Evolutionary conservation across 2,329 filamentous ascomycete species (phyloP), one percentile per base, ranked within the genome.

Genomic region (Fusarium ramigenum): DNA sequence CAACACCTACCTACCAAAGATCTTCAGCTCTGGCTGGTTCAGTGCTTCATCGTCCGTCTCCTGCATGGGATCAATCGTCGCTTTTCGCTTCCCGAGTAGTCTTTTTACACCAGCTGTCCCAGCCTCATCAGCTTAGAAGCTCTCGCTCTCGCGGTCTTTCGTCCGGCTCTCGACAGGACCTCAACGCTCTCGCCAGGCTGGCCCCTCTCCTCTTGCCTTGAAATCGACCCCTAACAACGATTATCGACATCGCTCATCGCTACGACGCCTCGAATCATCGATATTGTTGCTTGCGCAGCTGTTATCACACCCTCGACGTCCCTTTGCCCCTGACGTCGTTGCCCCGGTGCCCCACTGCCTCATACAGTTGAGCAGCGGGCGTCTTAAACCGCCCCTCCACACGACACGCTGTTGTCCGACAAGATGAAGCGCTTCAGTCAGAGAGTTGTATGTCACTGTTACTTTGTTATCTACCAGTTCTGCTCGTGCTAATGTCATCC

Each of bases 371-470:
- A 77, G 67, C 75, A 73, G 75, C 75, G 75, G 76, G 75, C 73
- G 75, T 74, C 76, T 70, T 61, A 46, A 77, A 69, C 76, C 72
- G 63, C 75, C 76, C 73, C 77, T 77, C 74, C 72, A 72, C 67
- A 66, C 69, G 64, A 62, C 68, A 76, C 70, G 61, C 74, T 75
- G 73, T 78, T 72, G 73, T 71, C 75, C 75, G 84, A 84, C 84
- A 93, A 89, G 85, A 98, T 98, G 96, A 98, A 97, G 88, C 93
- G 94, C 83, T 97, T 98, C 85, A 93, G 95, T 86, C 94, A 97
- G 88, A 94, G 93, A 93, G 95, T 98, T 88, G 95, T 97, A 91
- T 89, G 93, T 91, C 36, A 30, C 32, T 59, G n/a, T 37, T 49
- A 18, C 36, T 21, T 60, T 49, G 12, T 49, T 25, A 21, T 50